Evolutionary conservation across 2,329 filamentous ascomycete species (phyloP).

Genomic region (Aspergillus sp.): DNA sequence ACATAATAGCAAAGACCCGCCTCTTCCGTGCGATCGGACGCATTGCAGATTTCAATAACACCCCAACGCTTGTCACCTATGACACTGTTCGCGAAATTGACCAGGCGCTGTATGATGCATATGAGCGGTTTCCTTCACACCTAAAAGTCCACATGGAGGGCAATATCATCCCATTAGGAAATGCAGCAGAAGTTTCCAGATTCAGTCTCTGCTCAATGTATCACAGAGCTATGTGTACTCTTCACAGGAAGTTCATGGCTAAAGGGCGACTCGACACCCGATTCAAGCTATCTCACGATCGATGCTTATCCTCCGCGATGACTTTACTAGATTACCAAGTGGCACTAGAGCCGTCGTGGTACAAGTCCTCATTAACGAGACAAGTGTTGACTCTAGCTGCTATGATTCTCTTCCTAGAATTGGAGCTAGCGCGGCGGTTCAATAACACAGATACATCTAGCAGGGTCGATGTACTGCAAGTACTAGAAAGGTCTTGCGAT

Average conservation of each 20-base stretch:
- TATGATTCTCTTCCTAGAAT: conserved; percentile 11
- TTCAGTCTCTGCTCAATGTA: conserved; percentile 8
- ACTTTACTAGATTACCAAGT: conserved; percentile 1
- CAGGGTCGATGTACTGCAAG: neutral
- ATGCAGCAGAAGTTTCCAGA: neutral
- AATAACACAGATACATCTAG: neutral
- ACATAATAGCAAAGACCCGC: conserved; percentile 11
- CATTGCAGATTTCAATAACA: conserved; percentile 8
- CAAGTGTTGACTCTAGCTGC: conserved; percentile 10
- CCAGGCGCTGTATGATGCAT: neutral
- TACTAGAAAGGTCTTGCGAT: neutral
- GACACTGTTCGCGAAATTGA: conserved; percentile 3
- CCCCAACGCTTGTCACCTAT: neutral
- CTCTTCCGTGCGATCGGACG: conserved; percentile 8
- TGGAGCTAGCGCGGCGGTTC: neutral
- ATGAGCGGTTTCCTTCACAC: conserved; percentile 6
- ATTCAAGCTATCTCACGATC: conserved; percentile 2
- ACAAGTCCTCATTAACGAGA: conserved; percentile 7
- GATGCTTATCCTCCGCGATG: conserved; percentile 7
- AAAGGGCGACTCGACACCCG: neutral
- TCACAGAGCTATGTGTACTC: conserved; percentile 8
- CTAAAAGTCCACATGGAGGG: neutral
- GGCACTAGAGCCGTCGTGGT: conserved; percentile 5
- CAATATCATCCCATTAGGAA: neutral
- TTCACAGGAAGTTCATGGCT: conserved; percentile 8